Evolutionary conservation across 305 asterid genomes (phyloP).

Genomic region (Ajuga reptans): DNA sequence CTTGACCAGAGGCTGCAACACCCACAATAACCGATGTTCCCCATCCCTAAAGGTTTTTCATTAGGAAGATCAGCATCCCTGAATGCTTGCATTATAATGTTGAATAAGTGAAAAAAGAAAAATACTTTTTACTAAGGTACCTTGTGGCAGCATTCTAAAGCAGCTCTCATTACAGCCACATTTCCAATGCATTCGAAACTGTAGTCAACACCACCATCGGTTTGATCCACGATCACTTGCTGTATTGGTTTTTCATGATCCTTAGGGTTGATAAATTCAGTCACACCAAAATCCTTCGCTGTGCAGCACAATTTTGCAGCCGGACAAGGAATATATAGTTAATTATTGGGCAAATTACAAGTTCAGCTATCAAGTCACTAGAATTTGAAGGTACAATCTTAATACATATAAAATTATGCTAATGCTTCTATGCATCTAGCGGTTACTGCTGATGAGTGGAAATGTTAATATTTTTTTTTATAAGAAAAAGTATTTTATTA

Average conservation of each 20-base stretch:
- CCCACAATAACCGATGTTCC: constrained; percentile 98
- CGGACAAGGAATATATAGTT: constrained; percentile 10
- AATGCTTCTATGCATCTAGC: neutral
- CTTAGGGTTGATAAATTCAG: constrained; percentile 91
- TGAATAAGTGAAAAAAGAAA: neutral
- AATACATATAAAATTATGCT: neutral
- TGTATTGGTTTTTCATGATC: constrained; percentile 93
- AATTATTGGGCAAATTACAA: neutral
- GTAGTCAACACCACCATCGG: constrained; percentile 98
- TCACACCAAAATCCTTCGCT: constrained; percentile 89
- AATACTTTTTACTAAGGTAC: constrained; percentile 23
- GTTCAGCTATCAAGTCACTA: neutral
- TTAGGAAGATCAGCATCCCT: constrained; percentile 21
- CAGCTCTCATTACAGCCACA: constrained; percentile 87
- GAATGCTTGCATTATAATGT: neutral
- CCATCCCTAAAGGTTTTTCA: constrained; percentile 63
- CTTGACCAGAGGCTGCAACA: constrained; percentile 99
- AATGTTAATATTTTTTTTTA: too few relatives aligned
- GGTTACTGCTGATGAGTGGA: too few relatives aligned
- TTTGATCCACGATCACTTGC: constrained; percentile 78
- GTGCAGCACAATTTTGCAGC: constrained; percentile 22
- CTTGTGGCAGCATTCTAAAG: constrained; percentile 99
- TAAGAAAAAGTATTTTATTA: too few relatives aligned
- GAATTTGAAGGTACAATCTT: too few relatives aligned
- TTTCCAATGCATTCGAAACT: constrained; percentile 99